phyloP scores from a whole-genome alignment of 208 protist species.

The Angomonas desouzai region DNA sequence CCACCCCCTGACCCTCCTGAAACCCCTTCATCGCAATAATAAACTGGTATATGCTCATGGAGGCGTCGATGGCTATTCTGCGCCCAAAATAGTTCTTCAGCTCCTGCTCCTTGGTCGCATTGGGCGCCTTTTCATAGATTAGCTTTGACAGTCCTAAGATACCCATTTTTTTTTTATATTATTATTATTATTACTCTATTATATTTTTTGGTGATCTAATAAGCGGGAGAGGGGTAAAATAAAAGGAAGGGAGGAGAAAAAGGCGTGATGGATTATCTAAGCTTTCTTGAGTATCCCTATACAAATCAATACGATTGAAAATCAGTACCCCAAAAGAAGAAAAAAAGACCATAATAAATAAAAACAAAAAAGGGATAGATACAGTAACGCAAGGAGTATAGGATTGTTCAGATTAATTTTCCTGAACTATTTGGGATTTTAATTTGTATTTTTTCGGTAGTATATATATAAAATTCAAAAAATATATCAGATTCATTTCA shows the following conservation, averaged over 20 bases:
- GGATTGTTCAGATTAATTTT: not conserved
- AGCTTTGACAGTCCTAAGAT: constrained; percentile 96
- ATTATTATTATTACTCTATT: too few relatives aligned
- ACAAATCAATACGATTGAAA: constrained; percentile 7
- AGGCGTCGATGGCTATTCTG: constrained; percentile 99
- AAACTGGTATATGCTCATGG: constrained; percentile 99
- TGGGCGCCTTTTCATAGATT: constrained; percentile 93
- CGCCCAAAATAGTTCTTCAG: constrained; percentile 97
- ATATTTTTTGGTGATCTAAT: not conserved
- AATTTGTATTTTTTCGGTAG: not conserved
- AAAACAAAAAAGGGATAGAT: constrained; percentile 1
- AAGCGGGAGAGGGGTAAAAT: not conserved
- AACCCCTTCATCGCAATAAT: constrained; percentile 95
- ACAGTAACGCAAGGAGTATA: not conserved
- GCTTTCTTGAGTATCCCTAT: too few relatives aligned
- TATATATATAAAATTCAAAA: too few relatives aligned
- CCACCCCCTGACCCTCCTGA: constrained; percentile 80
- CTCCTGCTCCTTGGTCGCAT: constrained; percentile 88
- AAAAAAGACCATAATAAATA: not conserved
- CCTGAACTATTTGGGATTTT: not conserved
- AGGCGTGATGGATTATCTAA: too few relatives aligned
- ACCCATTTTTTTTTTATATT: too few relatives aligned
- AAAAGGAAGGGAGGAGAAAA: constrained; percentile 9
- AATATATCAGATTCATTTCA: too few relatives aligned
- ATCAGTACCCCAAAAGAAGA: constrained; percentile 6